Base-by-base conservation (phyloP, 176 grass and related monocot species). In the Eleusine coracana region DNA sequence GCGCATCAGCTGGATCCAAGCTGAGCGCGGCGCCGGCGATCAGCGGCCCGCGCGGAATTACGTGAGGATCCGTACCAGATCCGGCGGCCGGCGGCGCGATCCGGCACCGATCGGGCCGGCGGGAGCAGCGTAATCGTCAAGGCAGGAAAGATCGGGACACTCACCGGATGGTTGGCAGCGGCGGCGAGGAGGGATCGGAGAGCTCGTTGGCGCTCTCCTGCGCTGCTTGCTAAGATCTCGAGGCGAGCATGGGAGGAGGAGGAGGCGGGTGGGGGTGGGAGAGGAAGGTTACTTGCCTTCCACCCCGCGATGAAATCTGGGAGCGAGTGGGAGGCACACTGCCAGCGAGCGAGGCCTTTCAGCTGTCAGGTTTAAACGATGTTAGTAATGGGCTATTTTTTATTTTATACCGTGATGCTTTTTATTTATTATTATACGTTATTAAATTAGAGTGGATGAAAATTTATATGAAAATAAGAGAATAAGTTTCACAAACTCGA, bases 61-160 rank as follows among this genome's bases (percentile, higher is more conserved):
- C 70, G 39, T 37, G 64, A 56, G 76, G 90, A 86, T 92, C 74
- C 74, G 75, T 82, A 79, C 75, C 83, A 89, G 90, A 92, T 92
- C 90, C 83, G 83, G 44, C 46, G 46, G 46, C 4, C 60, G 2
- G 3, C 20, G 9, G 71, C 68, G 51, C 64, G 81, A 79, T 84
- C 82, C 55, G 13, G 59, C 71, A 5, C 50, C 85, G 78, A 77
- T 56, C 64, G 78, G 78, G 0, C n/a, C 70, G 71, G 62, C 2
- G 37, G 21, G 18, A 7, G 18, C 9, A 61, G 5, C 76, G 27
- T 6, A 23, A 4, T 9, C 29, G 20, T 6, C n/a, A 1, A 5
- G 1, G 37, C 58, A 17, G 25, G 74, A 20, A 29, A 31, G 66
- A 72, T 77, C 79, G 72, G 66, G 21, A 61, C 29, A 61, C 87